Evolutionary conservation across 352 stramenopile species (phyloP), one percentile per base, ranked within the genome.

Genomic region (Pythium chondricola): DNA sequence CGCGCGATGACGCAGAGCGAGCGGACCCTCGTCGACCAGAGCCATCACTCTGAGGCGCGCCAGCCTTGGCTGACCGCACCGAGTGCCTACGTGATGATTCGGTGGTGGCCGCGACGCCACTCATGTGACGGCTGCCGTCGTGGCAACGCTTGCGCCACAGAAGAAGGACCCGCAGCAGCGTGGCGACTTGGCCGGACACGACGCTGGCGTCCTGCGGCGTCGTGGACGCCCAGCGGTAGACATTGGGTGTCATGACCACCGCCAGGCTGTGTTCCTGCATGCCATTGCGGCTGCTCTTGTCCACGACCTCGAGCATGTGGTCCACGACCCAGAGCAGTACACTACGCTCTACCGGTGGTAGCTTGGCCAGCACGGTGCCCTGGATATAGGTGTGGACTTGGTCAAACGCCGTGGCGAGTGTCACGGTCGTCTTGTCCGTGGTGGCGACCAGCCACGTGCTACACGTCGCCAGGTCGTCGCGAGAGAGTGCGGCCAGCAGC

Each of bases 321-420:
- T 85, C 72, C 3, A 83, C 60, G n/a, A 87, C 61, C 75, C 75
- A 85, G 9, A 81, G 61, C 9, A 87, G 49, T 9, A 87, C 64
- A 1, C 51, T 57, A 18, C 61, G 52, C 36, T 82, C 63, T 14
- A 58, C 48, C 0, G n/a, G 1, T 0, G 58, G 48, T 3, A 85
- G 42, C 29, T 71, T 67, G 18, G 16, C 33, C 21, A 78, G 44
- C 24, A 61, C 39, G n/a, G 10, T 32, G 1, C 21, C 33, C 39
- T 67, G 40, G 22, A 59, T 36, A 44, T 31, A 21, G 7, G 32
- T 25, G 25, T 57, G 42, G 20, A 43, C 25, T 2, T 57, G 47
- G 14, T 37, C 6, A 11, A 48, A 52, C 10, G 35, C 56, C 45
- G 36, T 42, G 26, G 31, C 50, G 13, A 60, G 29, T n/a, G 41